Percentiles rank a stretch among this genome's conserved stretches.
These are phyloP conservation scores for Arxiozyma telluris DNA, from an alignment of 1,139 yeast species.

Conservation along the genomic window DNA sequence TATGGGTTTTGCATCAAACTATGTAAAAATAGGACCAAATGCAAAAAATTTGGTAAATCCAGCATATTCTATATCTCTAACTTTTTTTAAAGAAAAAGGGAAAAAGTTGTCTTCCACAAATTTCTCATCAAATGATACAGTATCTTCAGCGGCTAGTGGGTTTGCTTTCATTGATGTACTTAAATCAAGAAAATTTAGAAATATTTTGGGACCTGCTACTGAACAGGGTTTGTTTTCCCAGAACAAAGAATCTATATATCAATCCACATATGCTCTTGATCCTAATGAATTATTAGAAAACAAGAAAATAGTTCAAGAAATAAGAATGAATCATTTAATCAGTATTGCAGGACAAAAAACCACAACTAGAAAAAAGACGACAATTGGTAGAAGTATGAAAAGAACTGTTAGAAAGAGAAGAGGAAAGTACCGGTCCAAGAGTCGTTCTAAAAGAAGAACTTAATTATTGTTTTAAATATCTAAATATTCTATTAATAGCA, in stretches of 20 bases:
- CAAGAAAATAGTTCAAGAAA: neutral
- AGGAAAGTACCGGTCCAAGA: constrained; percentile 1
- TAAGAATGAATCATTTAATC: neutral
- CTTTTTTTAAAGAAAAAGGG: constrained; percentile 34
- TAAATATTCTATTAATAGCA: neutral
- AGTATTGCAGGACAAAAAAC: constrained; percentile 5
- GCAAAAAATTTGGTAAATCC: constrained; percentile 44
- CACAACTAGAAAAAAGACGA: neutral
- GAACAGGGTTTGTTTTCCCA: neutral
- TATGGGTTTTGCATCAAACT: constrained; percentile 71
- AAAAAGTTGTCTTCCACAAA: constrained; percentile 34
- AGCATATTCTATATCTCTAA: constrained; percentile 38
- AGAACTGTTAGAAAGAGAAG: constrained; percentile 1
- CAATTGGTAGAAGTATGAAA: neutral
- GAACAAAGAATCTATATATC: neutral
- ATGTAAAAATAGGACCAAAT: constrained; percentile 51
- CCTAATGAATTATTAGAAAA: neutral
- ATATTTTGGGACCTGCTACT: neutral
- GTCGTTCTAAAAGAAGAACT: neutral
- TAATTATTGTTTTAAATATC: neutral
- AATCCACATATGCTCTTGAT: neutral
- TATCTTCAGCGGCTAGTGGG: constrained; percentile 3
- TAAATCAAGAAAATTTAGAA: constrained; percentile 7
- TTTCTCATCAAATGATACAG: constrained; percentile 7
- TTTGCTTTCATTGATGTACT: constrained; percentile 9